Evolutionary conservation across 1,284 basidiomycete species (phyloP).

Genomic region (Puccinia hordei): DNA sequence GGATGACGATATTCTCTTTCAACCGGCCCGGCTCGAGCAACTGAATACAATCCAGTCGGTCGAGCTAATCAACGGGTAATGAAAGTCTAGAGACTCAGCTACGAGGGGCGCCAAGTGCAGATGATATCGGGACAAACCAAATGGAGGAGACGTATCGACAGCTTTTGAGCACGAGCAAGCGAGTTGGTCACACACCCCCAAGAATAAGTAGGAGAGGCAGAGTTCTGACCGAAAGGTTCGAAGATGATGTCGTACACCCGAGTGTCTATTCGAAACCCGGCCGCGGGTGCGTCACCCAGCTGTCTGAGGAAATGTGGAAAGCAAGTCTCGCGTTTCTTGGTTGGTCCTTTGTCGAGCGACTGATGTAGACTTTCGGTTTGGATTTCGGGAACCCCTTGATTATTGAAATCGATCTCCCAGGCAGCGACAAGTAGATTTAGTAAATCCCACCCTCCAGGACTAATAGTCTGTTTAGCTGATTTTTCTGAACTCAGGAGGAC

Average conservation of each 20-base stretch:
- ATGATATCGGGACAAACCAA: constrained; percentile 8
- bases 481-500: neutral
- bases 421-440: constrained; percentile 20
- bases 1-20: constrained; percentile 9
- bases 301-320: constrained; percentile 41
- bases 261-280: constrained; percentile 8
- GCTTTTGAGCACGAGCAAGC: constrained; percentile 8
- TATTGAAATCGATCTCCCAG: constrained; percentile 45
- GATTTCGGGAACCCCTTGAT: neutral
- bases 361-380: neutral
- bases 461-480: neutral
- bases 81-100: neutral
- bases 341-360: neutral
- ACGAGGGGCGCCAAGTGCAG: neutral
- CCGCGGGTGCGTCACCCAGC: constrained; percentile 4
- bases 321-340: neutral
- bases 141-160: constrained; percentile 37
- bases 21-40: constrained; percentile 16
- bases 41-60: constrained; percentile 6
- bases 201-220: constrained; percentile 6
- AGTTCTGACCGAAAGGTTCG: constrained; percentile 12
- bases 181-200: constrained; percentile 34
- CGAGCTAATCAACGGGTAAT: constrained; percentile 1
- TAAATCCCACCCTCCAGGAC: constrained; percentile 40
- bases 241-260: constrained; percentile 38